These are phyloP conservation scores for Coccinonectria pachysandricola DNA, from an alignment of 2,329 filamentous ascomycete species.

Conservation along the genomic window DNA sequence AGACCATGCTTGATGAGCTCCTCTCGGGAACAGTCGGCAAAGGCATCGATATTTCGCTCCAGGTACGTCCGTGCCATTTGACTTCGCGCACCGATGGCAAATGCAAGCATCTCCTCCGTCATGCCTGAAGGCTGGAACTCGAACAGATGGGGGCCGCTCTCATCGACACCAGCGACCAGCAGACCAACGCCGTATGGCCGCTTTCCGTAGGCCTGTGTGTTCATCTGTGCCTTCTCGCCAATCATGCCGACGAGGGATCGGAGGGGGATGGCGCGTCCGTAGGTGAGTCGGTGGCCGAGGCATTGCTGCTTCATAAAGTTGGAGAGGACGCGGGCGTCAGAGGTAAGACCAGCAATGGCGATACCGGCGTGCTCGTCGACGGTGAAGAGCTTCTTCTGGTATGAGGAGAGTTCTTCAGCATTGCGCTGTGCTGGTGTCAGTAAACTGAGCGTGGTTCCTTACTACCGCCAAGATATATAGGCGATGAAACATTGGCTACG, in stretches of 20 bases:
- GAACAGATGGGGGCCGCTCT: conserved; percentile 88
- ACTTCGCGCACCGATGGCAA: conserved; percentile 87
- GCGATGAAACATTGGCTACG: too few relatives aligned
- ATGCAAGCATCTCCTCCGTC: conserved; percentile 94
- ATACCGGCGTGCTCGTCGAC: conserved; percentile 94
- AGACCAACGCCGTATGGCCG: conserved; percentile 93
- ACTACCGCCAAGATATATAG: too few relatives aligned
- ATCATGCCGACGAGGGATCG: conserved; percentile 85
- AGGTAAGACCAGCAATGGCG: conserved; percentile 91
- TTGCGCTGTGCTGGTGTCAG: conserved; percentile 58
- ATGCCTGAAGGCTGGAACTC: conserved; percentile 96
- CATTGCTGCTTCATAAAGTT: conserved; percentile 99
- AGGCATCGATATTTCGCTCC: conserved; percentile 81
- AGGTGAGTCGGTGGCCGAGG: conserved; percentile 88
- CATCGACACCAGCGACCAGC: conserved; percentile 86
- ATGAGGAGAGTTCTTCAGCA: conserved; percentile 97
- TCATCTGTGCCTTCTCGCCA: conserved; percentile 91
- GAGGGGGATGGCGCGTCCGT: conserved; percentile 86
- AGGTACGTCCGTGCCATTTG: conserved; percentile 98
- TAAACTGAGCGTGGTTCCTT: too few relatives aligned
- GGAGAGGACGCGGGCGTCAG: conserved; percentile 95
- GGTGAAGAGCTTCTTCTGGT: conserved; percentile 98
- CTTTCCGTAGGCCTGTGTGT: conserved; percentile 96
- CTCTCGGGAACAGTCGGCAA: conserved; percentile 65
- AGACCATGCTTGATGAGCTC: conserved; percentile 87